Percentiles rank a stretch among this genome's conserved stretches.
Conservation (phyloP, 192 early-diverging fungal genomes). For the Rhizophagus clarus region DNA sequence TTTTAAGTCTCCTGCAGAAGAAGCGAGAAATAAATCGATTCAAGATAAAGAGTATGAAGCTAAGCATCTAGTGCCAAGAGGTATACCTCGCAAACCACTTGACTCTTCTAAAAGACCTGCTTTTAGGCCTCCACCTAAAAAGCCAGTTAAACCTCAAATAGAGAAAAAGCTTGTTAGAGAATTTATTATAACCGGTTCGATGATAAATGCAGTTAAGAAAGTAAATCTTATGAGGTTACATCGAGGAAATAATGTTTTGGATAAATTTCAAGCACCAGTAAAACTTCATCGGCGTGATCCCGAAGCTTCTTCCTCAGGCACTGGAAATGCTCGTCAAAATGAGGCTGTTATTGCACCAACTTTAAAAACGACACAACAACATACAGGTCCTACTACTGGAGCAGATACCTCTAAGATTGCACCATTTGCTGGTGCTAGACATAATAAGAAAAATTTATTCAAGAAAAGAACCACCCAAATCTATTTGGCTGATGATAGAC, state of each 20-base stretch:
- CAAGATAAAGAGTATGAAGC: background rate
- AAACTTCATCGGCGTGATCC: conserved; percentile 50
- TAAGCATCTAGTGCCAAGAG: background rate
- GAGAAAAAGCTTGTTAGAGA: background rate
- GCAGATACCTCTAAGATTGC: conserved; percentile 70
- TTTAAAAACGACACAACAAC: background rate
- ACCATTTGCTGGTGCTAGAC: conserved; percentile 70
- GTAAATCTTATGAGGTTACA: conserved; percentile 26
- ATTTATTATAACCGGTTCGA: background rate
- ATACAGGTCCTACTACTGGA: conserved; percentile 49
- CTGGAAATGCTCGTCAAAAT: background rate
- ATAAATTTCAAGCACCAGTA: conserved; percentile 59
- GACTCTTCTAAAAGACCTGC: too few species aligned
- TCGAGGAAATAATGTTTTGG: conserved; percentile 47
- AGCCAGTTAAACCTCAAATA: background rate
- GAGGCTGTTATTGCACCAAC: background rate
- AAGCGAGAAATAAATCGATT: background rate
- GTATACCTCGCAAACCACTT: background rate
- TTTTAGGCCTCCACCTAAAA: background rate
- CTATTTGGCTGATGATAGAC: background rate
- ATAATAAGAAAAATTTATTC: conserved; percentile 78
- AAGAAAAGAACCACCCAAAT: conserved; percentile 83
- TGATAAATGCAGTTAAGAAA: background rate
- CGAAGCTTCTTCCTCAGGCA: background rate
- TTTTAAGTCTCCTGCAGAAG: too few species aligned